Conservation (phyloP, 805 yeast species). For the Cyberlindnera subsufficiens region DNA sequence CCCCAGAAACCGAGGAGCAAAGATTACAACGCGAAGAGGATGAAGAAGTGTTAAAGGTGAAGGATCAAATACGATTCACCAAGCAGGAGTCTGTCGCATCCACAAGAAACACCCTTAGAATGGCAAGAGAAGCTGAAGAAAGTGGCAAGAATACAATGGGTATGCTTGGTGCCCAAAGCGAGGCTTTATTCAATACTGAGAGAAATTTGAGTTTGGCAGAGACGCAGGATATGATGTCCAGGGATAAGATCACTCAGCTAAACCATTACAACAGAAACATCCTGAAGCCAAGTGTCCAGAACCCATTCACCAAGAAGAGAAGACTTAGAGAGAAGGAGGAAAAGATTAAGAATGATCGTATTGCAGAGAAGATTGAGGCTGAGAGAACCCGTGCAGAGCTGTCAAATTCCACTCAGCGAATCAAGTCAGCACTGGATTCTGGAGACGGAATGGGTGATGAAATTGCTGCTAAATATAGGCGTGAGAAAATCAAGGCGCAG, state of each 20-base stretch:
- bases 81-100: conserved; percentile 84
- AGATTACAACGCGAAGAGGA: conserved; percentile 55
- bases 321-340: conserved; percentile 72
- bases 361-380: conserved; percentile 54
- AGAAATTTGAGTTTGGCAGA: conserved; percentile 69
- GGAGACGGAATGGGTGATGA: conserved; percentile 28
- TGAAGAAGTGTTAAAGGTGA: conserved; percentile 83
- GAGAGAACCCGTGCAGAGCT: conserved; percentile 56
- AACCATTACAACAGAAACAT: conserved; percentile 75
- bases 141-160: conserved; percentile 82
- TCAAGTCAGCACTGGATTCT: conserved; percentile 54
- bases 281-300: conserved; percentile 71
- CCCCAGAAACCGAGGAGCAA: conserved; percentile 21
- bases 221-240: conserved; percentile 77
- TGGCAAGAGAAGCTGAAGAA: conserved; percentile 67
- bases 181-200: conserved; percentile 75
- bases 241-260: conserved; percentile 74
- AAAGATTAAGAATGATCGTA: conserved; percentile 53
- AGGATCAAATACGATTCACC: conserved; percentile 73
- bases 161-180: conserved; percentile 90
- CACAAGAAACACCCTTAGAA: conserved; percentile 73
- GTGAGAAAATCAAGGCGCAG: conserved; percentile 34
- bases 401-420: conserved; percentile 61
- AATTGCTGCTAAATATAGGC: conserved; percentile 29
- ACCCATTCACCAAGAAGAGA: conserved; percentile 84